These are phyloP conservation scores for Metroxylon sagu DNA, from an alignment of 176 grass and related monocot species.

Conservation along the genomic window DNA sequence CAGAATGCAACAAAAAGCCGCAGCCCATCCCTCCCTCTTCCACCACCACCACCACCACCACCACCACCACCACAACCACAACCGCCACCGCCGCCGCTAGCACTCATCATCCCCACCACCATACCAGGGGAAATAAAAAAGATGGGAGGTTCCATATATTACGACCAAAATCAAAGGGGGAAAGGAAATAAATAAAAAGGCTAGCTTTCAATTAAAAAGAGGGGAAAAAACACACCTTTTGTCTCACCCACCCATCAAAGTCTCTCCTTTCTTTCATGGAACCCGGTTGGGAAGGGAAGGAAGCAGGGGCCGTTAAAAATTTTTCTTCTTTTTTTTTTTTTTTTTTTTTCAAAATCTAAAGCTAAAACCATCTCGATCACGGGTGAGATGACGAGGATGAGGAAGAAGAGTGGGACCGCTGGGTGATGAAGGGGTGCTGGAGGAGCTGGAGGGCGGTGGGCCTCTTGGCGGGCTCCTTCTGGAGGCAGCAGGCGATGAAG, in stretches of 20 bases:
- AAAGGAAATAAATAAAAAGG: not conserved
- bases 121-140: no score
- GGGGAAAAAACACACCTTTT: not conserved
- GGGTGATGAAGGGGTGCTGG: slow-evolving; percentile 76
- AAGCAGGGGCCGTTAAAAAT: not conserved
- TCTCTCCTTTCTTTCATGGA: not conserved
- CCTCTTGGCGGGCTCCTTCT: slow-evolving; percentile 67
- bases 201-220: not conserved
- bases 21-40: no score
- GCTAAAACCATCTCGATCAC: no score
- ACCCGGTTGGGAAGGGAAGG: not conserved
- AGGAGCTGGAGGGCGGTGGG: slow-evolving; percentile 48
- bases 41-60: no score
- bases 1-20: no score
- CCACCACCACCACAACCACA: no score
- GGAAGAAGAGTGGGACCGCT: no score
- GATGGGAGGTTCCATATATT: not conserved
- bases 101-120: no score
- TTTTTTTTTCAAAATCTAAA: no score
- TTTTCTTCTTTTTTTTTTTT: slow-evolving; percentile 9
- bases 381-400: no score
- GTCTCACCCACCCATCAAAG: not conserved
- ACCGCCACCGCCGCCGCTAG: no score
- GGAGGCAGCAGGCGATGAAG: slow-evolving; percentile 85
- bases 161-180: not conserved